Percentiles rank a stretch among this genome's conserved stretches.
Evolutionary conservation across 108 stramenopile genomes (phyloP).

Genomic region (Aurantiochytrium sp.): DNA sequence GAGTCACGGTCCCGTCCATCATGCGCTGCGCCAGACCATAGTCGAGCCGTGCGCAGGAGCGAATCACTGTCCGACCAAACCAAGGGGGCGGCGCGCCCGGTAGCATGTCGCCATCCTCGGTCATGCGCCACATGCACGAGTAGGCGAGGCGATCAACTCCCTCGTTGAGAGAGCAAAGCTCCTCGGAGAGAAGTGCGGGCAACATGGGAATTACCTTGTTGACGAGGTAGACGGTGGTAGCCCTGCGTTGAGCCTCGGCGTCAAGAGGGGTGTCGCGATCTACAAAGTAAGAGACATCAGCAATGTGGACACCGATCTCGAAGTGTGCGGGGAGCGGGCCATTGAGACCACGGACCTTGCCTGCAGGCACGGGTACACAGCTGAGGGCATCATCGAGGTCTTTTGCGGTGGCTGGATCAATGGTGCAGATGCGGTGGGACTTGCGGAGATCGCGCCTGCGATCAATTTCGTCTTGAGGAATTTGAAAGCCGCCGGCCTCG

Average conservation of each 20-base stretch:
- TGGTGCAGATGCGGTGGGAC: constrained; percentile 45
- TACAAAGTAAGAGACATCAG: constrained; percentile 90
- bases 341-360: constrained; percentile 49
- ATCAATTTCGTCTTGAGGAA: constrained; percentile 25
- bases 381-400: constrained; percentile 93
- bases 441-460: constrained; percentile 20
- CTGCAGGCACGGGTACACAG: neutral
- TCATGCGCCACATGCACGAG: constrained; percentile 89
- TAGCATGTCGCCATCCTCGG: constrained; percentile 59
- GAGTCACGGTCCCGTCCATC: constrained; percentile 63
- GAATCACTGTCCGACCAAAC: constrained; percentile 87
- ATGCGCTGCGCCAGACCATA: constrained; percentile 89
- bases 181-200: constrained; percentile 76
- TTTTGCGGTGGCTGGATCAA: constrained; percentile 87
- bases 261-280: constrained; percentile 66
- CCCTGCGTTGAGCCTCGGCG: constrained; percentile 72
- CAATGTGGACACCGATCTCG: constrained; percentile 92
- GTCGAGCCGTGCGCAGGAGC: constrained; percentile 83
- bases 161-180: constrained; percentile 88
- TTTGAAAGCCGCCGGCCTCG: constrained; percentile 35
- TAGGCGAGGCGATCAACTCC: constrained; percentile 85
- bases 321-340: constrained; percentile 30
- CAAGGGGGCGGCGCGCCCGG: constrained; percentile 53
- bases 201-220: constrained; percentile 83
- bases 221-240: constrained; percentile 91